Percentiles rank a stretch among this genome's conserved stretches.
Conservation (phyloP, 306 rosid genomes). For the Rosa multiflora region DNA sequence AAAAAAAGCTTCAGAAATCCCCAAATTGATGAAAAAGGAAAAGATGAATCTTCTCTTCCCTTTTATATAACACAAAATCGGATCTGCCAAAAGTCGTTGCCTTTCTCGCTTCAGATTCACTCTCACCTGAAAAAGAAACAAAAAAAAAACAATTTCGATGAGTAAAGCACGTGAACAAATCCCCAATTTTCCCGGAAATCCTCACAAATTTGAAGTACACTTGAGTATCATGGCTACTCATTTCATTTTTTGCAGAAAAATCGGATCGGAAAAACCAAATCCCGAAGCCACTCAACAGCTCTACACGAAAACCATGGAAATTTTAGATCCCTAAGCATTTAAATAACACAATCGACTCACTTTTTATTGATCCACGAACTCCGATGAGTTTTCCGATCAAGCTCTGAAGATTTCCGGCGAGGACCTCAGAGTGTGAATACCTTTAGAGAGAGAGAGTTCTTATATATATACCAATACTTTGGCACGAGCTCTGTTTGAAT, state of each 20-base stretch:
- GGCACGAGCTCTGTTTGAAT: background rate
- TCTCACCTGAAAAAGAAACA: conserved; percentile 32
- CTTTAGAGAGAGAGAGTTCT: background rate
- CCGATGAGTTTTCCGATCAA: background rate
- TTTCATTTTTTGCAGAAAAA: conserved; percentile 24
- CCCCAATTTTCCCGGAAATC: conserved; percentile 18
- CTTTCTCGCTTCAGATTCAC: conserved; percentile 28
- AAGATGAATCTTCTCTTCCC: conserved; percentile 1
- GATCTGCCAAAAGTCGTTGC: conserved; percentile 23
- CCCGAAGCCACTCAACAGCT: conserved; percentile 21
- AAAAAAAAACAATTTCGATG: background rate
- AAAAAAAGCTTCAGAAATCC: conserved; percentile 5
- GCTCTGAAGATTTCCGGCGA: background rate
- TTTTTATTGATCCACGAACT: background rate
- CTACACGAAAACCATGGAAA: conserved; percentile 12
- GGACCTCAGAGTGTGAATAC: conserved; percentile 7
- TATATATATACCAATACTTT: conserved; percentile 13
- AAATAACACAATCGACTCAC: conserved; percentile 26
- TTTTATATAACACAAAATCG: background rate
- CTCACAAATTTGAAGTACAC: background rate
- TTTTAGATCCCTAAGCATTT: conserved; percentile 25
- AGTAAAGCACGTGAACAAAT: conserved; percentile 1
- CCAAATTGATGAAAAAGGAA: background rate
- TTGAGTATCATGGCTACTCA: conserved; percentile 13
- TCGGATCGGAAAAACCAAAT: conserved; percentile 31